Base-by-base conservation (phyloP, 441 rosid genomes). In the Bruguiera hainesii region DNA sequence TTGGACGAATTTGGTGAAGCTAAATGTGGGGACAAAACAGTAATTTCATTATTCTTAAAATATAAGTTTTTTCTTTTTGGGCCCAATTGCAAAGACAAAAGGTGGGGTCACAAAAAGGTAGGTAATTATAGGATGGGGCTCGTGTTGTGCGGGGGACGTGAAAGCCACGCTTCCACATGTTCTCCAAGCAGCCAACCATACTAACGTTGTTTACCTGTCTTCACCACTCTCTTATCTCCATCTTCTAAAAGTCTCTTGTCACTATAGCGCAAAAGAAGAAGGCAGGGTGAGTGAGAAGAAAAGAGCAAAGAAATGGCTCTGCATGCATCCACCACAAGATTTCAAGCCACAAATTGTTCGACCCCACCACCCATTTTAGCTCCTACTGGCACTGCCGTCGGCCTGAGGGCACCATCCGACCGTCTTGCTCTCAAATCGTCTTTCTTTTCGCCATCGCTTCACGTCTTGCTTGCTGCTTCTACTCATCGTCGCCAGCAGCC, bases 121-220 rank as follows among this genome's bases (percentile, higher is more conserved):
- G 35, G 55, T 11, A 29, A 46, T 20, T 65, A 35, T 35, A 7
- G 3, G 39, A 9, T 35, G 15, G 46, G 46, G 66, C 29, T 59
- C 35, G 20, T 58, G 76, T 63, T 61, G 75, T 66, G 84, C 66
- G 81, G 83, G 83, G 56, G 49, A 64, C 71, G 70, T 70, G 83
- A 75, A 69, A 72, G 86, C 86, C 90, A 80, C 80, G 86, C 85
- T 76, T 66, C 77, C 78, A 69, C 80, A n/a, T 42, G 62, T 50
- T 76, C 70, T 65, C 50, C 33, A 60, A 37, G 30, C 64, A 70
- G 18, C 66, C 66, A 61, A 59, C 6, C 28, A 39, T 37, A 25
- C 69, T 18, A 39, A 9, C 58, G 20, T 37, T 55, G 3, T 59
- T 29, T 35, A 26, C 53, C 63, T n/a, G 9, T 39, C 65, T 48